Base-by-base conservation (phyloP, 345 rosid genomes). In the Combretum micranthum region DNA sequence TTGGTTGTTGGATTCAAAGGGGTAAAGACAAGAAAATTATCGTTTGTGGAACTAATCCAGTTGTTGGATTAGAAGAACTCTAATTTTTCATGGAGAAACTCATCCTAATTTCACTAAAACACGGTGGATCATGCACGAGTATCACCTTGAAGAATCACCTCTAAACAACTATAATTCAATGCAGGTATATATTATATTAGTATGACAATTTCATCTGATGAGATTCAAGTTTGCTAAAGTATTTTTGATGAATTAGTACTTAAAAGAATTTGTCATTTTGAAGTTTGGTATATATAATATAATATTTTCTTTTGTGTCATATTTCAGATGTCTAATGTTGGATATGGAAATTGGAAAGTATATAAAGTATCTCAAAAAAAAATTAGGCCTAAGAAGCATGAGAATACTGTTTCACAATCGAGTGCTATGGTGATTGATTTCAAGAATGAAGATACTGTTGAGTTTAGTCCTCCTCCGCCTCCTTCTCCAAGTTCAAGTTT, bases 101-200 rank as follows among this genome's bases (percentile, higher is more conserved):
- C 67, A 15, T 23, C 69, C 74, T 54, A 42, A 57, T 52, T 54
- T 32, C 32, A 50, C 63, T 16, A 78, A 53, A 55, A 67, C 69
- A 6, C 73, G 63, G 45, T 92, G 98, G 98, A 21, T 74, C 61
- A 72, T 92, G 90, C 84, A 77, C 32, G 83, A 88, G 59, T 83
- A 77, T 53, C 65, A 64, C 67, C 88, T 81, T 68, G 47, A 55
- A 1, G 77, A 64, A 45, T 44, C 59, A 50, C 44, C 50, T 25
- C 44, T 56, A 42, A 42, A 20, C 66, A 42, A 20, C 66, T 47
- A 58, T 15, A 44, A 42, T 46, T 63, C 69, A 50, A 47, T 64
- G 47, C 70, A 69, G 80, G 77, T 60, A 55, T 42, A 16, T 6
- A 64, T 54, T 42, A 49, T 23, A 49, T 57, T 15, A 2, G 46